Evolutionary conservation across 2,329 filamentous ascomycete species (phyloP), one percentile per base, ranked within the genome.

Genomic region (Aspergillus chevalieri): DNA sequence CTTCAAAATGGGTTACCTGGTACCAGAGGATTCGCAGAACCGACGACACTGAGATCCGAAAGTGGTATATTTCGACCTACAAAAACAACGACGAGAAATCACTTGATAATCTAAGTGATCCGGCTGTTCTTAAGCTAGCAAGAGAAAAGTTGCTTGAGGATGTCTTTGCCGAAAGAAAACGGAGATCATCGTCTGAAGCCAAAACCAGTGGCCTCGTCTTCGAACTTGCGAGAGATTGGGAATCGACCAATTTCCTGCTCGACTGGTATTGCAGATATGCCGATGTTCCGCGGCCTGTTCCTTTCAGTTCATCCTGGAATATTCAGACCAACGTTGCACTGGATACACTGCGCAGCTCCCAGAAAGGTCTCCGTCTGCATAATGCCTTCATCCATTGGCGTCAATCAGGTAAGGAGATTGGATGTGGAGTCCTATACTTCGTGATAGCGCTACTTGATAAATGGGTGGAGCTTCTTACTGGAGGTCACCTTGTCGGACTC

Each of bases 1-100:
- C 75, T 34, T 76, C 76, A 19, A 74, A 78, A 54, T 85, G 82
- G 82, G 76, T 78, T 3, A 78, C 74, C 2, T 84, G 81, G 81
- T 65, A 65, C 48, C 65, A 67, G 52, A 64, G 58, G 3, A 65
- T 77, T 22, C 64, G 70, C 30, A 61, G 60, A 26, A 68, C 67
- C 4, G 64, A 74, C 30, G 66, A 69, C 42, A 60, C 62, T 3
- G 68, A 72, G 44, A 66, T 72, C 30, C 63, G 63, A n/a, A 65
- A 69, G 44, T 72, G 69, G 69, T 72, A 67, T 43, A 52, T 71
- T 49, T 50, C 57, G 47, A 59, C 57, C 24, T 55, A 72, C 58
- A 55, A 65, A 49, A 49, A 66, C 49, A 52, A 63, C 44, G 49
- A 67, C 50, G 56, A 64, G 45, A 73, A 75, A 21, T 60, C 72